Conservation (phyloP, 2,329 filamentous ascomycete genomes). For the Apiospora pterosperma region DNA sequence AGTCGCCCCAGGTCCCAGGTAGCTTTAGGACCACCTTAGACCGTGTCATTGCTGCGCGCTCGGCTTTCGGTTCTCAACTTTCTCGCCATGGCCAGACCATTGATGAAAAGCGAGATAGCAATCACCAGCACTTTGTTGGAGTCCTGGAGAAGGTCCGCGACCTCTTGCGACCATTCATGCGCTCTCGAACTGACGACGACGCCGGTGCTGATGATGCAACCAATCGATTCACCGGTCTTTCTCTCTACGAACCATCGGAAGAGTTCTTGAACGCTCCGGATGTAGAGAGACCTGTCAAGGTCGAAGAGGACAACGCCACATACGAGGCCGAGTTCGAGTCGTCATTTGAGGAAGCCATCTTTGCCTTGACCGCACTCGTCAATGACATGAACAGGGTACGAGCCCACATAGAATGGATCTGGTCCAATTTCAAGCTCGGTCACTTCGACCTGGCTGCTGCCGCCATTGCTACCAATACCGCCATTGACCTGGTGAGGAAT, state of each 20-base stretch:
- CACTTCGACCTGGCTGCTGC: conserved; percentile 27
- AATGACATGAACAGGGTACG: conserved; percentile 28
- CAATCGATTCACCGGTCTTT: conserved; percentile 35
- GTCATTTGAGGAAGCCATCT: conserved; percentile 21
- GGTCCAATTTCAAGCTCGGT: conserved; percentile 23
- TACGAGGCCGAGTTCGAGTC: conserved; percentile 30
- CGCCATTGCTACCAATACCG: conserved; percentile 35
- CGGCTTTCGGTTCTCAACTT: conserved; percentile 22
- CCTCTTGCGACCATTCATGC: conserved; percentile 20
- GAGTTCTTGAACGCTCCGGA: conserved; percentile 31
- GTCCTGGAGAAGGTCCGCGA: conserved; percentile 32
- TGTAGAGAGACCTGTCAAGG: conserved; percentile 15
- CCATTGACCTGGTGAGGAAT: conserved; percentile 28
- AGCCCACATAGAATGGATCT: conserved; percentile 25
- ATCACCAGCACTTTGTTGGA: conserved; percentile 31
- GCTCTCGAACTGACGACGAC: background rate
- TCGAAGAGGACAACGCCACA: conserved; percentile 12
- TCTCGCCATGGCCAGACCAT: conserved; percentile 10
- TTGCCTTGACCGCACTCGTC: conserved; percentile 24
- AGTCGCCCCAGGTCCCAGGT: conserved; percentile 23
- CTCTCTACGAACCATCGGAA: conserved; percentile 34
- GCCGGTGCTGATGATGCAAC: conserved; percentile 8
- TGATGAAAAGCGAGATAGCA: conserved; percentile 19
- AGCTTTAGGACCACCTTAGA: conserved; percentile 29
- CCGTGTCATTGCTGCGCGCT: conserved; percentile 33